Evolutionary conservation across 2,329 filamentous ascomycete genomes (phyloP).

Genomic region (Lecanoromycetidae sp.): DNA sequence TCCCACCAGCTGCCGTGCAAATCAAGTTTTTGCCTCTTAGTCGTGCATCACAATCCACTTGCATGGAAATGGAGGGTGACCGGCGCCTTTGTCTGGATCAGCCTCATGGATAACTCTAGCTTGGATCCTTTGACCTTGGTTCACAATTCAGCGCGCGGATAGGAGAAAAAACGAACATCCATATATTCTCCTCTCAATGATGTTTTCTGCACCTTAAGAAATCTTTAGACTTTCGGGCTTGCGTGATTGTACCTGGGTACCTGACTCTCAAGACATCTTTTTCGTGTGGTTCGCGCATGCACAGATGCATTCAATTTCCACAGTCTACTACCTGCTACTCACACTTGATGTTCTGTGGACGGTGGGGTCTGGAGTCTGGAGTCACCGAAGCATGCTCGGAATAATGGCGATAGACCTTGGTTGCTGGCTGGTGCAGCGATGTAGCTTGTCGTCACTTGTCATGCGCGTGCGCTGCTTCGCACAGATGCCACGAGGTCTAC

Average conservation of each 20-base stretch:
- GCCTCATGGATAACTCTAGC: neutral
- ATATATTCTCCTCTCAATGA: too few species aligned
- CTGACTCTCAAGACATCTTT: neutral
- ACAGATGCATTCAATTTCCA: constrained; percentile 5
- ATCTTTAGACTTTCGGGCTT: too few species aligned
- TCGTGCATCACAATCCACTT: neutral
- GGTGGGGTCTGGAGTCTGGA: neutral
- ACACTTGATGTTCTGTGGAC: too few species aligned
- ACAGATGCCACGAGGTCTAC: constrained; percentile 4
- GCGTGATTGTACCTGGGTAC: too few species aligned
- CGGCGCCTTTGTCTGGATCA: neutral
- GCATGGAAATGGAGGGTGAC: neutral
- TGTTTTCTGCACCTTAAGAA: too few species aligned
- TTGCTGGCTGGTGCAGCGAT: neutral
- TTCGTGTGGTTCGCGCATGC: neutral
- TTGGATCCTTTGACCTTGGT: too few species aligned
- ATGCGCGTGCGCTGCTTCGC: neutral
- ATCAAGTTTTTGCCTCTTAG: constrained; percentile 4
- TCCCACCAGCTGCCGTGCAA: constrained; percentile 8
- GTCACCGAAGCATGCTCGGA: neutral
- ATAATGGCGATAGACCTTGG: neutral
- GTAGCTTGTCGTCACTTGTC: constrained; percentile 1
- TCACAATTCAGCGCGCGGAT: constrained; percentile 8
- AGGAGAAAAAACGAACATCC: neutral
- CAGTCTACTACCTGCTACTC: too few species aligned